Evolutionary conservation across 371 early-diverging fungal species (phyloP), one percentile per base, ranked within the genome.

Genomic region (Apophysomyces ossiformis): DNA sequence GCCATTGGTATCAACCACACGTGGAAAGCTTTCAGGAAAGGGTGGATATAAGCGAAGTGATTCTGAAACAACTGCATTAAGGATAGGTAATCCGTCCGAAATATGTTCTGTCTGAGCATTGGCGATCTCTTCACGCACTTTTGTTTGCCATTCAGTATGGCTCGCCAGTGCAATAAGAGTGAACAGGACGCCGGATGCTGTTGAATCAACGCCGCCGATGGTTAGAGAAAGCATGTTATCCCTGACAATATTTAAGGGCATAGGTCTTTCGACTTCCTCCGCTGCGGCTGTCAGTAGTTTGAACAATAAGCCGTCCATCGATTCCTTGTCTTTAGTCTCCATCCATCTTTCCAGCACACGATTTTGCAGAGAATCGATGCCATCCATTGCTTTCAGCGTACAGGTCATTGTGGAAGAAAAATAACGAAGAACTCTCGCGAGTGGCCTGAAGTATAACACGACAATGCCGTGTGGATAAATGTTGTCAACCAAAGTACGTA

Each of bases 11-110:
- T 50, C 21, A 50, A 50, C 54, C 1, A 50, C 21, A 7, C 54
- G n/a, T 0, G 54, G 54, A 32, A 50, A 50, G 7, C 21, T 50
- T 11, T 50, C 54, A 21, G 54, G 54, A 50, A 50, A 50, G 21
- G 54, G 54, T 21, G 54, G 54, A 5, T 50, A 50, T n/a, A 50
- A 32, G 9, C 54, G 54, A 21, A 50, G 54, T 9, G 54, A 18
- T 21, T 50, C 54, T 1, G 54, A 50, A 6, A 50, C 21, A 26
- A 50, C 54, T 21, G 54, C 35, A 26, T 50, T 50, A 7, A 50
- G 21, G 7, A 21, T 21, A 50, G 54, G 35, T 50, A 50, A 21
- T 7, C 18, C n/a, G 5, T 16, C 54, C 4, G 21, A 0, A 21
- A 5, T 50, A 21, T 4, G 13, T 2, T 41, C 54, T 7, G 54